phyloP scores from a whole-genome alignment of 768 basidiomycete genomes.

The Xerocomus spinulosus region DNA sequence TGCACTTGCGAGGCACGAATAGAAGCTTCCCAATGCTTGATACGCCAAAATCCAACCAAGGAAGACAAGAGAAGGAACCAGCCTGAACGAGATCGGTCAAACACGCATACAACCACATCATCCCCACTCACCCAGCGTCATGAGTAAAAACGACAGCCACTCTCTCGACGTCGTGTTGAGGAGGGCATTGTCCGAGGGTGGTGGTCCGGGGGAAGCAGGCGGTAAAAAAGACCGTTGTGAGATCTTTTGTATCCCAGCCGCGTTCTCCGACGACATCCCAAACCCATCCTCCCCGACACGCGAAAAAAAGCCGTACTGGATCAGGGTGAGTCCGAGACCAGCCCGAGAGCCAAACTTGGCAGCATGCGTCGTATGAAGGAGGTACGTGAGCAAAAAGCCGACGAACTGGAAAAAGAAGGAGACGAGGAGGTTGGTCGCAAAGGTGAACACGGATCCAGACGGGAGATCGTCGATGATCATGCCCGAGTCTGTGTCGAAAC shows the following conservation, averaged over 20 bases:
- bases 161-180: constrained; percentile 58
- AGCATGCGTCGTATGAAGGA: constrained; percentile 88
- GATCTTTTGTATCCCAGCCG: constrained; percentile 10
- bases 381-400: constrained; percentile 88
- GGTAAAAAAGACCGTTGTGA: constrained; percentile 20
- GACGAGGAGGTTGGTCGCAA: constrained; percentile 73
- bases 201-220: constrained; percentile 24
- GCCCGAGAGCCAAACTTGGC: constrained; percentile 91
- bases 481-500: constrained; percentile 45
- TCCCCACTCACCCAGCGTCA: constrained; percentile 65
- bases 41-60: constrained; percentile 73
- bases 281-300: constrained; percentile 36
- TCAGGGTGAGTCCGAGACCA: constrained; percentile 91
- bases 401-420: constrained; percentile 98
- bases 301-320: constrained; percentile 85
- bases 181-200: constrained; percentile 9
- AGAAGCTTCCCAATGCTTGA: constrained; percentile 79
- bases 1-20: constrained; percentile 44
- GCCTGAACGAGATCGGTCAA: too few species aligned
- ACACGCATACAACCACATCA: too few species aligned
- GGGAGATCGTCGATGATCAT: constrained; percentile 93
- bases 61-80: constrained; percentile 92
- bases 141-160: constrained; percentile 88
- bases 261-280: constrained; percentile 16
- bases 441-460: constrained; percentile 70